Conservation (phyloP, 805 yeast species). For the Kluyveromyces lactis region DNA sequence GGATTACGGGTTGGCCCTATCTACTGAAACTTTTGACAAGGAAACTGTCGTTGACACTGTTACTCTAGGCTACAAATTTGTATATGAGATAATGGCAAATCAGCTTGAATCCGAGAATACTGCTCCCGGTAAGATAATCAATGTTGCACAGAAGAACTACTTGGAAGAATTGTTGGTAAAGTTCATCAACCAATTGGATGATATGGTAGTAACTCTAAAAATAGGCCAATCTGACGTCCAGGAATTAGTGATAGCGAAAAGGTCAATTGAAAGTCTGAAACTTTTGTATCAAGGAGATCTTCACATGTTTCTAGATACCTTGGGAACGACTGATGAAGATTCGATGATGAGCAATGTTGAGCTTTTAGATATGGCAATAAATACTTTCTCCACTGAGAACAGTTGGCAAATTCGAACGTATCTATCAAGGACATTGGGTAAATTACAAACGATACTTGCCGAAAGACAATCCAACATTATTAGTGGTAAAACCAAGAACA, state of each 20-base stretch:
- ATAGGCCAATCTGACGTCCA: constrained; percentile 1
- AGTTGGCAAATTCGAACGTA: constrained; percentile 18
- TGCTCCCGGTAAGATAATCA: constrained; percentile 4
- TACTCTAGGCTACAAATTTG: constrained; percentile 14
- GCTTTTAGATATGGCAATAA: constrained; percentile 4
- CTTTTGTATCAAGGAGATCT: constrained; percentile 8
- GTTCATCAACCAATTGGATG: constrained; percentile 14
- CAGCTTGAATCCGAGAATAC: constrained; percentile 9
- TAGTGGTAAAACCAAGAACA: constrained; percentile 8
- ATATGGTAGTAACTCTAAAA: constrained; percentile 8
- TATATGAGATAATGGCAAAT: constrained; percentile 15
- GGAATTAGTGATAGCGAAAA: constrained; percentile 11
- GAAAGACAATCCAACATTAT: constrained; percentile 9
- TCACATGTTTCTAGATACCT: constrained; percentile 5
- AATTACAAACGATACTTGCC: constrained; percentile 12
- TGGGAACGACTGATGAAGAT: background rate
- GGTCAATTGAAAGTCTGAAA: constrained; percentile 12
- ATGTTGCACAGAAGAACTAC: constrained; percentile 15
- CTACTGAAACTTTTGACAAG: background rate
- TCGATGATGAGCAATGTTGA: constrained; percentile 3
- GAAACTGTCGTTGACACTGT: constrained; percentile 19
- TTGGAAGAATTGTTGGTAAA: constrained; percentile 13
- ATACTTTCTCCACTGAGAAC: background rate
- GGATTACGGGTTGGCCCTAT: background rate
- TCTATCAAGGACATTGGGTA: constrained; percentile 12